These are phyloP conservation scores for Magnolia kwangsiensis DNA, from an alignment of 164 flowering plant genomes.

Conservation along the genomic window DNA sequence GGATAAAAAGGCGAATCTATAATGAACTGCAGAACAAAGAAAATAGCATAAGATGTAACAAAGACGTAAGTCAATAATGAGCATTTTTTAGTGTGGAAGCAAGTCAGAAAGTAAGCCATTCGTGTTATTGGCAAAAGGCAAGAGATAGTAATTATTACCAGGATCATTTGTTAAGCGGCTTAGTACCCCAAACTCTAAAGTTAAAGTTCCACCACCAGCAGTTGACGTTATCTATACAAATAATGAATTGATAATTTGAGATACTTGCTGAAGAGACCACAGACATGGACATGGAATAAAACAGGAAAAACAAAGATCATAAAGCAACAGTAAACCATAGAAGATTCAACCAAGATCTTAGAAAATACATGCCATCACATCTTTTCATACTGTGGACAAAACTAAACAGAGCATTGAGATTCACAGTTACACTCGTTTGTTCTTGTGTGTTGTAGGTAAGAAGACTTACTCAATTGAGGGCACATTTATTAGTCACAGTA, in stretches of 20 bases:
- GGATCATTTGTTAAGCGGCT: slow-evolving; percentile 91
- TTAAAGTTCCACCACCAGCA: slow-evolving; percentile 98
- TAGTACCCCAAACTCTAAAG: slow-evolving; percentile 90
- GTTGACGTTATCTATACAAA: slow-evolving; percentile 85
- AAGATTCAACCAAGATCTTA: not conserved
- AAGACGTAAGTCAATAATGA: not conserved
- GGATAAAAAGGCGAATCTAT: not conserved
- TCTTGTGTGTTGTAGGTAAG: too few species aligned
- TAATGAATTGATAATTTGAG: not conserved
- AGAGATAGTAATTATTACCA: slow-evolving; percentile 41
- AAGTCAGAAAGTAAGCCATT: not conserved
- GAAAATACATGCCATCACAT: not conserved
- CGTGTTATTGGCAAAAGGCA: not conserved
- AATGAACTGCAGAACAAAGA: not conserved
- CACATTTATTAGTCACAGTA: too few species aligned
- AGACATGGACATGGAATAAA: not conserved
- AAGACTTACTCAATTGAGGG: too few species aligned
- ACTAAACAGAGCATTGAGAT: too few species aligned
- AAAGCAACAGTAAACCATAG: not conserved
- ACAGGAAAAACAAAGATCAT: not conserved
- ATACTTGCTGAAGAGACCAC: not conserved
- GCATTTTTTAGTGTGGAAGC: not conserved
- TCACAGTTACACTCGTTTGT: too few species aligned
- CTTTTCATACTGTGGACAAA: too few species aligned
- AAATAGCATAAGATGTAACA: not conserved